Evolutionary conservation across 768 basidiomycete species (phyloP), one percentile per base, ranked within the genome.

Genomic region (Arthromyces matolae): DNA sequence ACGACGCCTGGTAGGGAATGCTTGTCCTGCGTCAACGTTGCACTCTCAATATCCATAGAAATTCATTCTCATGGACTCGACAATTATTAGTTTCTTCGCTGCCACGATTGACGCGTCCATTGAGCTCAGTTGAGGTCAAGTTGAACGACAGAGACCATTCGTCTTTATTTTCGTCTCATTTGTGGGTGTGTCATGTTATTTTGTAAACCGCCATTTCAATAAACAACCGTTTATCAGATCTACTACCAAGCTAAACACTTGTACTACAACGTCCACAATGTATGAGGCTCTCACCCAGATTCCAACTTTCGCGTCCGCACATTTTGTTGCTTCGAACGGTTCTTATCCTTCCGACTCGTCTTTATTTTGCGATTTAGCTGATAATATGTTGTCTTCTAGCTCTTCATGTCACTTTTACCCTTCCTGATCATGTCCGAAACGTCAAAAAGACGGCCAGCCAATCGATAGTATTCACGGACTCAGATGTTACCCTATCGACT

Each of bases 361-460:
- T 32, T 18, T 19, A 29, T 0, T 19, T 47, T 24, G 9, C 20
- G 18, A 31, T 31, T 27, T 13, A 14, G 18, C 16, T 29, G 25
- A 31, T 44, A 14, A 44, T 44, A 5, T 25, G 42, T 5, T 31
- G 18, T n/a, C 6, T 6, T 39, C 37, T 48, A 75, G 77, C 64
- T 8, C 57, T 78, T 27, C 72, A 78, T 22, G 55, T 79, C 18
- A 63, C 68, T 0, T 79, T 73, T 47, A 70, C 73, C 1, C 64
- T 74, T 18, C 67, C 71, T 27, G 80, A 84, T 57, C 79, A 81
- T 53, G 57, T 63, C 16, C 67, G 71, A 34, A 81, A 83, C 44
- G 52, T 59, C 24, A 81, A 77, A 51, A 68, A 72, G 53, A 70
- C 66, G 2, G 44, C 78, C 44, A 57, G 64, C 8, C 79, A 73